Base-by-base conservation (phyloP, 192 early-diverging fungal species). In the Funneliformis mosseae region DNA sequence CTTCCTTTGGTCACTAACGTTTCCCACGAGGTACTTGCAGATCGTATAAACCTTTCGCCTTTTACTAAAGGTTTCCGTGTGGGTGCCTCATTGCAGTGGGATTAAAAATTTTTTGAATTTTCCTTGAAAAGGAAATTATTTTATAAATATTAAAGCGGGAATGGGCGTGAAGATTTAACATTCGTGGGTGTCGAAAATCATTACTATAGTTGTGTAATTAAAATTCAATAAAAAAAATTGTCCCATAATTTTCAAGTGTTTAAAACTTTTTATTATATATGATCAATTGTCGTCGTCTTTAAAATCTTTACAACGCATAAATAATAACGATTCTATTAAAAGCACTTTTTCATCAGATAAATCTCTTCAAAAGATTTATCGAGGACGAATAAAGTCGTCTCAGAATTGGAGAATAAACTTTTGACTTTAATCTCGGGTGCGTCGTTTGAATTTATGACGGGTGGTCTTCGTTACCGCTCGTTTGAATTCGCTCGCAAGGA, bases 321-420 rank as follows among this genome's bases (percentile, higher is more conserved):
- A 21, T 66, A 33, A 33, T 28, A 66, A 66, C 63, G 27, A 66
- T 66, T 66, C 63, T 66, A 66, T 28, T 28, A 66, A 66, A 66
- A 66, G 63, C 63, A 66, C 63, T 66, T 66, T 33, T 21, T 66
- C 63, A 11, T 66, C 28, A 66, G 63, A 66, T 66, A 66, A 66
- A 66, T 66, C 21, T 59, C 21, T 59, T 59, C 55, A 59, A 66
- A 27, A 27, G 12, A 66, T 66, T 66, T 66, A 66, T 66, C 63
- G 8, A 66, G 63, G 63, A 66, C 28, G 63, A 66, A 66, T 66
- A 66, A 66, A 66, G 63, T 66, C 63, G 63, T 66, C 23, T 28
- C 23, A 66, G 63, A 28, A 66, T 66, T 66, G 63, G 25, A 66
- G 25, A 66, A 28, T 12, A 66, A 66, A 12, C 5, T 8, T 66